Evolutionary conservation across 176 grass and related monocot genomes (phyloP).

Genomic region (Aegilops speltoides): DNA sequence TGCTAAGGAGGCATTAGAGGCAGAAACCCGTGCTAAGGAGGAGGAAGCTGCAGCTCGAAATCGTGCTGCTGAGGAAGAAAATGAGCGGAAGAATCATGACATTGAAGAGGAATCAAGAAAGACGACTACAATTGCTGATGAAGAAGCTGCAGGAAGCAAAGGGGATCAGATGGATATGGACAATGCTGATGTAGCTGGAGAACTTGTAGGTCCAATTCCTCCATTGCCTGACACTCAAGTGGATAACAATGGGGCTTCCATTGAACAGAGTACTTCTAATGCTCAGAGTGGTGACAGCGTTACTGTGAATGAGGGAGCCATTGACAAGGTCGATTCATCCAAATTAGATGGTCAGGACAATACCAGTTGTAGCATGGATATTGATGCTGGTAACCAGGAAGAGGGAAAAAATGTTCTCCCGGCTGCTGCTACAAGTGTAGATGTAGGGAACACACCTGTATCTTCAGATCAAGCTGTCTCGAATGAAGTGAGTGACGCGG

Average conservation of each 20-base stretch:
- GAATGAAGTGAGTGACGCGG: not conserved
- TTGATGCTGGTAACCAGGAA: not conserved
- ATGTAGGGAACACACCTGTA: not conserved
- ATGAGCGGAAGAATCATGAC: not conserved
- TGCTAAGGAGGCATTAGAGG: not conserved
- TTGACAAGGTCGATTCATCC: not conserved
- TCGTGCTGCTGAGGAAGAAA: conserved; percentile 28
- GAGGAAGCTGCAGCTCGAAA: not conserved
- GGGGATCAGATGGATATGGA: conserved; percentile 31
- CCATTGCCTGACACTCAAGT: conserved; percentile 20
- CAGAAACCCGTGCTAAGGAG: too few relatives aligned
- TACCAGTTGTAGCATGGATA: not conserved
- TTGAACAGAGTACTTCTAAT: not conserved
- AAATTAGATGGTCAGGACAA: not conserved
- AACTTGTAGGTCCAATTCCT: conserved; percentile 32
- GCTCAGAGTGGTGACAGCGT: not conserved
- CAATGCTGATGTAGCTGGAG: conserved; percentile 1
- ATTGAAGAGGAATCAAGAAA: conserved; percentile 18
- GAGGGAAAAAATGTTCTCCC: not conserved
- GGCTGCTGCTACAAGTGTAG: not conserved
- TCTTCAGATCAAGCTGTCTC: conserved; percentile 11
- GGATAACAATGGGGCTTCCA: not conserved
- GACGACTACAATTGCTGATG: not conserved
- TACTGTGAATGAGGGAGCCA: not conserved
- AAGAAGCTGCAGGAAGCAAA: conserved; percentile 29